These are phyloP conservation scores for Daedaleopsis sinensis DNA, from an alignment of 768 basidiomycete species.

Conservation along the genomic window DNA sequence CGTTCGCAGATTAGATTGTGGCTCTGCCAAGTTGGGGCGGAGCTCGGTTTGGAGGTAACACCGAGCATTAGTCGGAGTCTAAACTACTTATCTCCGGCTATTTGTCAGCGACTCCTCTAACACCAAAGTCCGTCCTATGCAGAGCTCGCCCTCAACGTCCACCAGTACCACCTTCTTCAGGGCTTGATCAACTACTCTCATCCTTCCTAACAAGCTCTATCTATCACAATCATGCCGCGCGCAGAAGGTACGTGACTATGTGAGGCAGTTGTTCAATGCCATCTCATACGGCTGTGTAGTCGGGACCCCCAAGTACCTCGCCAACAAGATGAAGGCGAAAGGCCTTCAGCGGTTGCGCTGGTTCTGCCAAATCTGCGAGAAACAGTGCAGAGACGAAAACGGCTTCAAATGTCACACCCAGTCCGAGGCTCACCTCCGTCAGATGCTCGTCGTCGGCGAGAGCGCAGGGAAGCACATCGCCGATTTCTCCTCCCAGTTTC, in stretches of 20 bases:
- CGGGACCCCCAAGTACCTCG: constrained; percentile 86
- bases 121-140: too few species aligned
- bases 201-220: neutral
- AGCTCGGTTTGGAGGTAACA: too few species aligned
- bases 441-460: constrained; percentile 98
- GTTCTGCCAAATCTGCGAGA: constrained; percentile 99
- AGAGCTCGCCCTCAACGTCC: too few species aligned
- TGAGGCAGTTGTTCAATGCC: neutral
- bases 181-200: neutral
- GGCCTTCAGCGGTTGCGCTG: constrained; percentile 94
- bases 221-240: constrained; percentile 64
- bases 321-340: constrained; percentile 98
- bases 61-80: too few species aligned
- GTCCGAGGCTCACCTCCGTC: constrained; percentile 89
- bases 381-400: constrained; percentile 98
- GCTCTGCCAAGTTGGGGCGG: neutral
- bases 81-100: too few species aligned
- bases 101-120: too few species aligned
- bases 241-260: constrained; percentile 63
- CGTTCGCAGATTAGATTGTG: constrained; percentile 4
- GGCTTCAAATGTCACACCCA: constrained; percentile 96
- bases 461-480: constrained; percentile 90
- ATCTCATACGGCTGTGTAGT: constrained; percentile 43
- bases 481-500: constrained; percentile 87
- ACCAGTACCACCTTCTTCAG: too few species aligned